A percentile compares a stretch with the other conserved stretches of the same genome.
These are phyloP conservation scores for Russula lepida DNA, from an alignment of 768 basidiomycete genomes.

Conservation along the genomic window DNA sequence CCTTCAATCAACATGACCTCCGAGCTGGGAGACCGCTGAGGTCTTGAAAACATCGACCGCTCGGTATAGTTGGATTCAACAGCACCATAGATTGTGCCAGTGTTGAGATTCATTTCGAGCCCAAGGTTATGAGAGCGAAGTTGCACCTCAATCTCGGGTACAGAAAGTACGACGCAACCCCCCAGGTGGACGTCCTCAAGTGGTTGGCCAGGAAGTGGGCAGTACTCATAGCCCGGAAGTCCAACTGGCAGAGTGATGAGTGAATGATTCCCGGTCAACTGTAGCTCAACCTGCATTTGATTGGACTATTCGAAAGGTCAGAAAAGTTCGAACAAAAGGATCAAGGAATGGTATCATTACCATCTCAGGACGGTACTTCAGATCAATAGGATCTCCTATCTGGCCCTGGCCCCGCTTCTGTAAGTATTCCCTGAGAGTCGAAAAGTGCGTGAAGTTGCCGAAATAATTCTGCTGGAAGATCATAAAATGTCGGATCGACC, in stretches of 20 bases:
- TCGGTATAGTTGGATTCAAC: constrained; percentile 42
- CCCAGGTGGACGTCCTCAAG: constrained; percentile 37
- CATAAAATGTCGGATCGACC: constrained; percentile 86
- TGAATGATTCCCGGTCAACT: constrained; percentile 43
- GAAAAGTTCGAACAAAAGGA: not conserved
- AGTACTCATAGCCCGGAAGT: constrained; percentile 48
- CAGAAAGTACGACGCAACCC: constrained; percentile 42
- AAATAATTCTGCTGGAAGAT: constrained; percentile 89
- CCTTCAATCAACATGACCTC: constrained; percentile 45
- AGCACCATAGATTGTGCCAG: constrained; percentile 49
- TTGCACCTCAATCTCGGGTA: constrained; percentile 67
- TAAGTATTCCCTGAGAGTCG: constrained; percentile 79
- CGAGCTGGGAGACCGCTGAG: constrained; percentile 21
- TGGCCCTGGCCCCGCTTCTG: constrained; percentile 53
- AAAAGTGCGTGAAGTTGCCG: constrained; percentile 88
- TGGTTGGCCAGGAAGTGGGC: constrained; percentile 21
- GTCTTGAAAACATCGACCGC: constrained; percentile 28
- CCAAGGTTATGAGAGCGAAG: constrained; percentile 78
- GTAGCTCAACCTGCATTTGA: constrained; percentile 66
- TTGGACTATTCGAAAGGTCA: constrained; percentile 50
- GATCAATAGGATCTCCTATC: constrained; percentile 72
- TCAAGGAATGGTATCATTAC: constrained; percentile 33
- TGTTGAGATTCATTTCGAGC: constrained; percentile 38
- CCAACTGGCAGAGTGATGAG: constrained; percentile 58
- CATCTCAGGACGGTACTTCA: constrained; percentile 73